phyloP scores from a whole-genome alignment of 352 stramenopile species.

The Phytophthora pistaciae region DNA sequence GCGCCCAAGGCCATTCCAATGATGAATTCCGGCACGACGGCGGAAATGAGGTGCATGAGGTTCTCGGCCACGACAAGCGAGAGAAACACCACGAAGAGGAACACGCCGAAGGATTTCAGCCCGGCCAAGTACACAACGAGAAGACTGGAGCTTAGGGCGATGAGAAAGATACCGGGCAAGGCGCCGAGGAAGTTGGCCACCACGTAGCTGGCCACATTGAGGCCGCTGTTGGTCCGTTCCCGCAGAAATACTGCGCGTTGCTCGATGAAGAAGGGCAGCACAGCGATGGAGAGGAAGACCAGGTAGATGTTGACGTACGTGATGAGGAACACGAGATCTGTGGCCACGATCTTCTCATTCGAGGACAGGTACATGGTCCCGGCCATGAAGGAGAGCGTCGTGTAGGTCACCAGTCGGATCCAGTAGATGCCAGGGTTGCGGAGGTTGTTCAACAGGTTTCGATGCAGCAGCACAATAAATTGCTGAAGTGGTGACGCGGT shows the following conservation, averaged over 20 bases:
- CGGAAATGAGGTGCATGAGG: conserved; percentile 77
- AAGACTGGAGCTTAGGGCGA: conserved; percentile 57
- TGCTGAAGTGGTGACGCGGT: conserved; percentile 47
- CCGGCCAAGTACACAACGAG: conserved; percentile 56
- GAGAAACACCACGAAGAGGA: conserved; percentile 68
- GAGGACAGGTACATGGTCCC: conserved; percentile 76
- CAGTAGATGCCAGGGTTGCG: conserved; percentile 78
- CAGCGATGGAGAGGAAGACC: conserved; percentile 89
- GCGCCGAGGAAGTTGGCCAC: conserved; percentile 70
- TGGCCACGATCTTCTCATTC: conserved; percentile 26
- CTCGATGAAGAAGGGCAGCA: conserved; percentile 86
- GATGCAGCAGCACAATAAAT: conserved; percentile 60
- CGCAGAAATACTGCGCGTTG: conserved; percentile 86
- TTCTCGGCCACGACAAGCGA: conserved; percentile 81
- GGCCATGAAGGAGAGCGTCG: conserved; percentile 68
- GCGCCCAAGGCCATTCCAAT: conserved; percentile 79
- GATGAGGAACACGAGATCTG: conserved; percentile 64
- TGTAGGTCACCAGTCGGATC: conserved; percentile 78
- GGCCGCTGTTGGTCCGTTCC: conserved; percentile 54
- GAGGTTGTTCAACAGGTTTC: conserved; percentile 65
- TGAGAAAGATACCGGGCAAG: conserved; percentile 70
- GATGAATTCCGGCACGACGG: conserved; percentile 79
- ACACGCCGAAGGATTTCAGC: conserved; percentile 64
- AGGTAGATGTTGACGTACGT: conserved; percentile 92
- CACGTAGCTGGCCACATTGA: conserved; percentile 81